These are phyloP conservation scores for Microcos paniculata DNA, from an alignment of 345 rosid species.

Conservation along the genomic window DNA sequence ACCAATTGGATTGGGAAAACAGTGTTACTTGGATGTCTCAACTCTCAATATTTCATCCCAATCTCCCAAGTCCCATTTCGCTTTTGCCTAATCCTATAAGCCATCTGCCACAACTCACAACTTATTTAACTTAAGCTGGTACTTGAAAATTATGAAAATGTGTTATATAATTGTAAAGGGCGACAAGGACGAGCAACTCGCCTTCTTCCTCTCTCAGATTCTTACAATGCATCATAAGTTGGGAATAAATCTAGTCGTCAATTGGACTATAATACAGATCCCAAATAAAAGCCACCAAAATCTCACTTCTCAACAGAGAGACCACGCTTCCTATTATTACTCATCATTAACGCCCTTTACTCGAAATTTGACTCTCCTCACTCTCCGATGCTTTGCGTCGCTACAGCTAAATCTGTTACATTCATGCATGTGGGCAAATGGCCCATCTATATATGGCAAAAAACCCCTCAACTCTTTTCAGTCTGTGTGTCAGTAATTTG, in stretches of 20 bases:
- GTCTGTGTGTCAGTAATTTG: not conserved
- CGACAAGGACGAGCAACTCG: too few relatives aligned
- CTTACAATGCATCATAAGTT: not conserved
- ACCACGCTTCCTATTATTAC: not conserved
- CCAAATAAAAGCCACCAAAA: conserved; percentile 10
- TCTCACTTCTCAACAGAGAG: not conserved
- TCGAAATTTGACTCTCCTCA: not conserved
- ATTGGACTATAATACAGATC: not conserved
- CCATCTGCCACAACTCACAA: too few relatives aligned
- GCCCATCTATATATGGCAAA: conserved; percentile 7
- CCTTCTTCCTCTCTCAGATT: too few relatives aligned
- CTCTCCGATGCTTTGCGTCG: not conserved
- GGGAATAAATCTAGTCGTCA: not conserved
- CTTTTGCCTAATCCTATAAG: too few relatives aligned
- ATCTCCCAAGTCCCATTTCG: too few relatives aligned
- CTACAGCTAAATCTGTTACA: conserved; percentile 1
- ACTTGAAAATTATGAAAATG: too few relatives aligned
- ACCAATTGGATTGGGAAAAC: too few relatives aligned
- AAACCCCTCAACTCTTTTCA: not conserved
- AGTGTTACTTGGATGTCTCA: too few relatives aligned
- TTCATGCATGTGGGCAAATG: not conserved
- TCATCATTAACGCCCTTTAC: too few relatives aligned
- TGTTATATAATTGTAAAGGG: too few relatives aligned
- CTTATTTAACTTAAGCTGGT: too few relatives aligned
- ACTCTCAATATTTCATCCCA: too few relatives aligned